Percentiles rank a stretch among this genome's conserved stretches.
phyloP scores from a whole-genome alignment of 2,329 filamentous ascomycete species.

The Dothistroma pini region DNA sequence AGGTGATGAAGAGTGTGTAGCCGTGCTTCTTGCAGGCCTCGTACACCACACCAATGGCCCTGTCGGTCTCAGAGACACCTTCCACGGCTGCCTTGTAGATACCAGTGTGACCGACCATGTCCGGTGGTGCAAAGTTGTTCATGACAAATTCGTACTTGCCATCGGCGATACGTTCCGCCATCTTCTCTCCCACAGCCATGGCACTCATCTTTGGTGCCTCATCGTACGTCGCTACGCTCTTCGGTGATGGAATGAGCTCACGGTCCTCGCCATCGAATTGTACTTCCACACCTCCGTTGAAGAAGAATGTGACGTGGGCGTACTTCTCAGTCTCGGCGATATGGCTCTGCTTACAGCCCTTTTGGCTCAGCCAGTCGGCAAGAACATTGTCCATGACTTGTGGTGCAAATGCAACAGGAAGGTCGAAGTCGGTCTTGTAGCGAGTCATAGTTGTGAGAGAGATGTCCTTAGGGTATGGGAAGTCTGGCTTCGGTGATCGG shows the following conservation, averaged over 20 bases:
- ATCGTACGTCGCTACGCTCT: slow-evolving; percentile 86
- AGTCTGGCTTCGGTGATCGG: slow-evolving; percentile 84
- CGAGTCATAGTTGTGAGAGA: slow-evolving; percentile 93
- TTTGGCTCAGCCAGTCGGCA: slow-evolving; percentile 90
- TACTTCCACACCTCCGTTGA: slow-evolving; percentile 98
- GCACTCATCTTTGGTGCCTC: slow-evolving; percentile 94
- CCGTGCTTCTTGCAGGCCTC: slow-evolving; percentile 90
- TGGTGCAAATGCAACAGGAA: slow-evolving; percentile 86
- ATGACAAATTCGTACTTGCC: slow-evolving; percentile 93
- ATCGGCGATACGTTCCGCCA: slow-evolving; percentile 79
- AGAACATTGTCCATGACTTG: slow-evolving; percentile 98
- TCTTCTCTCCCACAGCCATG: slow-evolving; percentile 81
- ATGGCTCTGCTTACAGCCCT: slow-evolving; percentile 88
- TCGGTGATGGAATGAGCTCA: slow-evolving; percentile 92
- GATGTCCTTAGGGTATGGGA: slow-evolving; percentile 88
- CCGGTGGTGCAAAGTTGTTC: slow-evolving; percentile 99
- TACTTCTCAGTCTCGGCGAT: slow-evolving; percentile 99
- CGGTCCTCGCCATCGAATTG: slow-evolving; percentile 87
- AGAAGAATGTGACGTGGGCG: slow-evolving; percentile 99
- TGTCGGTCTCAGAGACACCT: slow-evolving; percentile 81
- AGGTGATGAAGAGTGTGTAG: slow-evolving; percentile 91
- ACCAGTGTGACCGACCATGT: slow-evolving; percentile 99
- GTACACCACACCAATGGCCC: slow-evolving; percentile 87
- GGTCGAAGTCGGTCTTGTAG: slow-evolving; percentile 94
- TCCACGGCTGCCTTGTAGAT: slow-evolving; percentile 92